Evolutionary conservation across 1,139 yeast genomes (phyloP), one percentile per base, ranked within the genome.

Genomic region (Lodderomyces metapsilosis): DNA sequence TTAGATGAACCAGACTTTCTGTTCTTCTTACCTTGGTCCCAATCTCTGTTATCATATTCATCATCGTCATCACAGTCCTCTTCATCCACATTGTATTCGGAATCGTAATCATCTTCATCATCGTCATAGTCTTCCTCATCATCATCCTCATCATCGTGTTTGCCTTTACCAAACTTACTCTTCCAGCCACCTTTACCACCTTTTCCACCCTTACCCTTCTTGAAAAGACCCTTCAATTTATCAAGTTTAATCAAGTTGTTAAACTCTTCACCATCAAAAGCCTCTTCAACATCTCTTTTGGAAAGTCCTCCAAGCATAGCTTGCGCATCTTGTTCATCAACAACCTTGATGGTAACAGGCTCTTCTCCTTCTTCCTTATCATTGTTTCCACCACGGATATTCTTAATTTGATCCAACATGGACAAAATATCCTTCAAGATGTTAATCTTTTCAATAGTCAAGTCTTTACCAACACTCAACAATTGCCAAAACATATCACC

Each of bases 401-500:
- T 36, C 21, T 46, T 43, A 24, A 47, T 44, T 22, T 41, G 38
- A 16, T 45, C 51, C 34, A 47, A 31, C 41, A 41, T 36, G 8
- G 40, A 23, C 34, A 47, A 43, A 23, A 44, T 46, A 20, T 45
- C 48, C 35, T 40, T 46, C 42, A 47, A 47, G 25, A 42, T 42
- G 8, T 37, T 30, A 41, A 47, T 40, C 37, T 47, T 47, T 20
- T 45, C 48, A 27, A 43, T 27, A 22, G 49, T 44, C 25, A 44
- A 28, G 13, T 46, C 44, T 30, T 47, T 47, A 12, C 49, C 47
- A 33, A 44, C 36, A 24, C 36, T 38, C 35, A 46, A 41, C 41
- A 46, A 41, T 35, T 43, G 46, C 50, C 50, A 47, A 39, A 47
- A 42, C 20, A 41, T 35, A n/a, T 44, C 44, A 12, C 43, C 39